Base-by-base conservation (phyloP, 1,284 basidiomycete genomes). In the Sporisorium exsertum region DNA sequence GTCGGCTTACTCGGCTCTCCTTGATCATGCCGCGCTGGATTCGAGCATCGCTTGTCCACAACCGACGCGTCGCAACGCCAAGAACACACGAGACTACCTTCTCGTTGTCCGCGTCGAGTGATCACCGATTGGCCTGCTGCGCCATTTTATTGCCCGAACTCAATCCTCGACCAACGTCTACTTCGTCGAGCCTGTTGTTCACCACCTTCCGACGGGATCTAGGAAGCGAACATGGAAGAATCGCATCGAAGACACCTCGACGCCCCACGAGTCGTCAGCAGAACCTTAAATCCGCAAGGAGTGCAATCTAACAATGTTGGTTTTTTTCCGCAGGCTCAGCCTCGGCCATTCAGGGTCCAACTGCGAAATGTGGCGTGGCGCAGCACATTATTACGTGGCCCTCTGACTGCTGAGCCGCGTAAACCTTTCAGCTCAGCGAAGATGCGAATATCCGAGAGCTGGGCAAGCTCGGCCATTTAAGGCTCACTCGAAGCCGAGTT, bases 391-490 rank as follows among this genome's bases (percentile, higher is more conserved):
- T 56, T 56, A 56, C 54, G 54, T 27, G 42, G 40, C 54, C 54
- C 29, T n/a, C n/a, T 24, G 51, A 27, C 47, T 49, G 32, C 47
- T 35, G 32, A 40, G 37, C 37, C 16, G 37, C 35, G 35, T 10
- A 10, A 15, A 4, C 22, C 13, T 12, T 13, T 9, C 37, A 40
- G 51, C 55, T 49, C 29, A 24, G 32, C 55, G 29, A 33, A 13
- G 37, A 5, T 5, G 16, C 37, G 37, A 40, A 18, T 40, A 33
- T 3, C 43, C n/a, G 5, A 56, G 24, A 22, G 58, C 58, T 66
- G 60, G 64, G 64, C 64, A 40, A 46, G 58, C 35, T 67, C 64
- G 54, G 64, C 54, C 64, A 61, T 67, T 67, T 58, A 29, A 68
- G 54, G 37, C 59, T 67, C 65, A 33, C 40, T 24, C 58, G 16